Evolutionary conservation across 2,329 filamentous ascomycete genomes (phyloP), one percentile per base, ranked within the genome.

Genomic region (Arthrobotrys pseudoclavata): DNA sequence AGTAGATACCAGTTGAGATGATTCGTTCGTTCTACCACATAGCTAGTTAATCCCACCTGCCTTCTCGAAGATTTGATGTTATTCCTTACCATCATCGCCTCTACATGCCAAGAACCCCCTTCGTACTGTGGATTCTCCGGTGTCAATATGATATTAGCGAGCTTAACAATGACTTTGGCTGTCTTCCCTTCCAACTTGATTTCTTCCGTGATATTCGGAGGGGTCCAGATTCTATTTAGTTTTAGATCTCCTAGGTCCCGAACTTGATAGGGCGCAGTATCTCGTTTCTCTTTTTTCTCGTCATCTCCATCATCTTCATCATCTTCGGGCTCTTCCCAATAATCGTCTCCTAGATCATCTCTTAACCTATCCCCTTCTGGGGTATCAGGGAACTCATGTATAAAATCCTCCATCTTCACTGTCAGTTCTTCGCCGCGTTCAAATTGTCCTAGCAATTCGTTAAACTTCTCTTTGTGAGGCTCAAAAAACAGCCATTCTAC

Each of bases 151-250:
- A 91, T 87, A 47, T 86, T 87, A 0, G 88, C 86, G 79, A 92
- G 84, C 80, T 91, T 91, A 42, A 91, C 86, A 60, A 91, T 89
- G 29, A 91, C 82, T 79, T 92, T 90, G 2, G 91, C 80, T 1
- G 87, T 86, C 4, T 82, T 81, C 0, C 84, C 80, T 7, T 76
- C 31, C n/a, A 74, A 53, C 22, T 68, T 74, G 13, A 47, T 15
- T 0, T 34, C 12, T 3, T 52, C 42, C 3, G 29, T 20, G 31
- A 74, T 34, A 1, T 42, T 18, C 1, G 69, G 69, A n/a, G 50
- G 40, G 0, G 4, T 40, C 69, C 69, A 74, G 29, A 45, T 24
- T 2, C 9, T n/a, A n/a, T 18, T 15, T 13, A 2, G 9, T 0
- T 26, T 3, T 2, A 74, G 10, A 1, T 13, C 31, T 2, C 74